Base-by-base conservation (phyloP, 371 early-diverging fungal species). In the Syncephalastrum racemosum region DNA sequence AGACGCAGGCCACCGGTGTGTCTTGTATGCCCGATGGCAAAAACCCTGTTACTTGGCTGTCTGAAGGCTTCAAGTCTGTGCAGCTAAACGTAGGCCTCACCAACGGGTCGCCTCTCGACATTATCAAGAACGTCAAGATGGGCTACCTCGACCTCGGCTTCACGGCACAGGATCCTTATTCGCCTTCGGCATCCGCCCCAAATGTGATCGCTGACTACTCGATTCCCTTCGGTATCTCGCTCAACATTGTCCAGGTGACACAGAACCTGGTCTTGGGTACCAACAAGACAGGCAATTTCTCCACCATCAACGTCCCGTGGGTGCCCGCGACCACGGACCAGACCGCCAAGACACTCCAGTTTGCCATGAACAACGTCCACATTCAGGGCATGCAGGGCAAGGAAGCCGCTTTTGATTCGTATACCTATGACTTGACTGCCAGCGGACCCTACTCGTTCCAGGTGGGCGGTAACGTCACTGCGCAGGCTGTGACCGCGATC, bases 11-110 rank as follows among this genome's bases (percentile, higher is more conserved):
- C 45, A 59, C 54, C 1, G 86, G 86, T 68, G 73, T 86, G 3
- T 81, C 84, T 39, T 75, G 73, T 43, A 68, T 79, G 40, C 86
- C 86, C 24, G 77, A 86, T 60, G 86, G 86, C 44, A 59, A 63
- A 25, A 69, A 86, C 46, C 63, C 78, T 16, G 73, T 86, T 20
- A 57, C 41, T n/a, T 86, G 86, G 86, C 72, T 86, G 18, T 80
- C 82, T 36, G 63, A 69, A 23, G 82, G 78, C 58, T 77, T 86
- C 68, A 71, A 76, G 53, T 67, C 78, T 39, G 73, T 84, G 41
- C 71, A 67, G 20, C 56, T 84, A 52, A 76, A 71, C 15, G 84
- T 82, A 41, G 77, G 71, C 20, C 73, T 84, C 14, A 71, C 67
- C 61, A 64, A 71, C 18, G 70, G 60, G 3, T 48, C 56, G 1